Conservation (phyloP, 805 yeast species). For the Saccharomycopsis sp. region DNA sequence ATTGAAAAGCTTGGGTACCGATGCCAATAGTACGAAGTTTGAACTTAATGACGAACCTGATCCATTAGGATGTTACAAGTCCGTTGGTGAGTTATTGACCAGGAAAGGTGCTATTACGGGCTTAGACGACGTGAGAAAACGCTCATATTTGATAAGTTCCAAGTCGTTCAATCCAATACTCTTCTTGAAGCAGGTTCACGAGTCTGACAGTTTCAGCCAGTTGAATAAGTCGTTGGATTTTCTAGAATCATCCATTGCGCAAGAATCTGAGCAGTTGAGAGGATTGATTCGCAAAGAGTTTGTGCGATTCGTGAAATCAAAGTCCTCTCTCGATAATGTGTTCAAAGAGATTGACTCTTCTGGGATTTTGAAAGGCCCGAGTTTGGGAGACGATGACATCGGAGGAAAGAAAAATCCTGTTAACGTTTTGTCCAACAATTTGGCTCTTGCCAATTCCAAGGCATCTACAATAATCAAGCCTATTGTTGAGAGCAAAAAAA, state of each 20-base stretch:
- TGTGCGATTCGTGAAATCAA: conserved; percentile 56
- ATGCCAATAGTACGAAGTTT: conserved; percentile 22
- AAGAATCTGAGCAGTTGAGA: conserved; percentile 44
- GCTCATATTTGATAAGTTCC: conserved; percentile 45
- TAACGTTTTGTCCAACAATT: conserved; percentile 32
- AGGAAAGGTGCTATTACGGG: conserved; percentile 36
- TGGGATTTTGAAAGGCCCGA: conserved; percentile 23
- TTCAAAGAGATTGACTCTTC: conserved; percentile 44
- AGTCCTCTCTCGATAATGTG: conserved; percentile 56
- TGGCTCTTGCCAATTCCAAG: conserved; percentile 44
- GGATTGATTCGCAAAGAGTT: conserved; percentile 52
- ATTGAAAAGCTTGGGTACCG: conserved; percentile 27
- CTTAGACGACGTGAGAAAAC: conserved; percentile 30
- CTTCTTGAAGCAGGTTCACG: conserved; percentile 50
- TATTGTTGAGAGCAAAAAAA: conserved; percentile 42
- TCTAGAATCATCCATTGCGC: conserved; percentile 42
- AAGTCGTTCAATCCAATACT: conserved; percentile 51
- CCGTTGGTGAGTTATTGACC: conserved; percentile 36
- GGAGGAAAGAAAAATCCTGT: conserved; percentile 31
- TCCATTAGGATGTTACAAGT: conserved; percentile 49
- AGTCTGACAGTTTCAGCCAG: conserved; percentile 46
- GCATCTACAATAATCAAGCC: conserved; percentile 55
- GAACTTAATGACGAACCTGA: conserved; percentile 37
- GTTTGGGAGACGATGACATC: conserved; percentile 19
- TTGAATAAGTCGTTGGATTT: conserved; percentile 40